Evolutionary conservation across 805 yeast genomes (phyloP).

Genomic region (Limtongia smithiae): DNA sequence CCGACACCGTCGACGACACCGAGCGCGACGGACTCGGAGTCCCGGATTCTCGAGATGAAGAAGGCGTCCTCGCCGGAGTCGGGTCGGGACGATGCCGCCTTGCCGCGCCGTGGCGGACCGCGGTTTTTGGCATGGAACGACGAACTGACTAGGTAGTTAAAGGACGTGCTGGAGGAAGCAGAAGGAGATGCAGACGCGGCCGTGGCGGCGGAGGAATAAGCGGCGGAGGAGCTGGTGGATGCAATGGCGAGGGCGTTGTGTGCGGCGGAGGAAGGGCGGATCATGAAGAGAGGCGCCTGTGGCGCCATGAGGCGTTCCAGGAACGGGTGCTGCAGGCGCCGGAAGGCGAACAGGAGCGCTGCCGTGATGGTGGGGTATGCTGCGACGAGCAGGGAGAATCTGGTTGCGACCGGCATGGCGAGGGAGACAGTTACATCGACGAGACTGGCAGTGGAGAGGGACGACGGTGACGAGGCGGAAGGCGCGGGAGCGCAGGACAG

Average conservation of each 20-base stretch:
- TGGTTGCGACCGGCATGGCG: slow-evolving; percentile 23
- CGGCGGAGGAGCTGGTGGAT: slow-evolving; percentile 12
- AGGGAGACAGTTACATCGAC: too few relatives aligned
- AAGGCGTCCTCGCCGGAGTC: slow-evolving; percentile 32
- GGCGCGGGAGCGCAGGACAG: too few relatives aligned
- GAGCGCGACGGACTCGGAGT: slow-evolving; percentile 30
- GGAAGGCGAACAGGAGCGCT: slow-evolving; percentile 24
- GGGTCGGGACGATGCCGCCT: slow-evolving; percentile 6
- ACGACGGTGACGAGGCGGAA: too few relatives aligned
- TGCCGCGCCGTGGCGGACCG: not conserved
- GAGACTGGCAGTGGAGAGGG: too few relatives aligned
- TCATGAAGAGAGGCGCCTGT: slow-evolving; percentile 8
- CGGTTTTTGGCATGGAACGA: slow-evolving; percentile 23
- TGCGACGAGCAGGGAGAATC: slow-evolving; percentile 23
- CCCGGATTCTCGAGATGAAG: slow-evolving; percentile 21
- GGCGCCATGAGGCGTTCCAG: slow-evolving; percentile 19
- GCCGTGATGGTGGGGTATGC: slow-evolving; percentile 29
- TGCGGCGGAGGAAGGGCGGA: slow-evolving; percentile 8
- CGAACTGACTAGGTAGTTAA: slow-evolving; percentile 13
- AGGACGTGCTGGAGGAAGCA: slow-evolving; percentile 3
- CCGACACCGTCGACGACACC: slow-evolving; percentile 85
- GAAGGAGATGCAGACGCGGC: slow-evolving; percentile 1
- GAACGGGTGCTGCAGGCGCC: slow-evolving; percentile 25
- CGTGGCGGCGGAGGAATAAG: slow-evolving; percentile 5
- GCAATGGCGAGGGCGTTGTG: slow-evolving; percentile 8